Evolutionary conservation across 2,329 filamentous ascomycete genomes (phyloP).

Genomic region (Arthrobotrys musiformis): DNA sequence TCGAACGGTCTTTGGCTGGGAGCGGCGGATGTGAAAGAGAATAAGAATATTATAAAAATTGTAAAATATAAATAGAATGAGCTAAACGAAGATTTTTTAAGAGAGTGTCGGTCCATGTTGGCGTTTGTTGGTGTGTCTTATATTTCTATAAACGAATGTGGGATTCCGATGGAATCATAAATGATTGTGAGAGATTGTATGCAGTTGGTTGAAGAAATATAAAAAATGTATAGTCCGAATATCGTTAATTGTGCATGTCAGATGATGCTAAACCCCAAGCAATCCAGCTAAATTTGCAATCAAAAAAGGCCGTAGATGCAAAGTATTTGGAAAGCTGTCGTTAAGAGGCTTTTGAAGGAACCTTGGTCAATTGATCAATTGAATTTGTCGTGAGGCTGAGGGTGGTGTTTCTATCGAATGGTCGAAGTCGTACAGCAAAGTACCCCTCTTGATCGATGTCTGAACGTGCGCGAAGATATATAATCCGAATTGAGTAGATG

Average conservation of each 20-base stretch:
- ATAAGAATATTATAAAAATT: constrained; percentile 46
- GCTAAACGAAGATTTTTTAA: constrained; percentile 30
- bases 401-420: constrained; percentile 1
- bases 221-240: constrained; percentile 26
- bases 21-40: constrained; percentile 40
- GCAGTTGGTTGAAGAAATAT: constrained; percentile 29
- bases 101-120: constrained; percentile 50
- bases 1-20: constrained; percentile 50
- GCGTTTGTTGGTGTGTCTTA: constrained; percentile 18
- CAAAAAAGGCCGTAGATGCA: constrained; percentile 37
- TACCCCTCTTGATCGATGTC: constrained; percentile 34
- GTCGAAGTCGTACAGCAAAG: constrained; percentile 54
- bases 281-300: constrained; percentile 27
- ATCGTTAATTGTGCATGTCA: constrained; percentile 49
- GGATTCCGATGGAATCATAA: constrained; percentile 52
- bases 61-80: constrained; percentile 47
- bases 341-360: constrained; percentile 19
- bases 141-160: constrained; percentile 52
- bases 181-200: constrained; percentile 13
- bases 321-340: constrained; percentile 33
- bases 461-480: constrained; percentile 22
- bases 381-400: constrained; percentile 34
- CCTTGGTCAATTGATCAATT: constrained; percentile 23
- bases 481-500: not conserved
- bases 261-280: constrained; percentile 20